Percentiles rank a stretch among this genome's conserved stretches.
Evolutionary conservation across 768 basidiomycete genomes (phyloP).

Genomic region (Sarcodon aspratus): DNA sequence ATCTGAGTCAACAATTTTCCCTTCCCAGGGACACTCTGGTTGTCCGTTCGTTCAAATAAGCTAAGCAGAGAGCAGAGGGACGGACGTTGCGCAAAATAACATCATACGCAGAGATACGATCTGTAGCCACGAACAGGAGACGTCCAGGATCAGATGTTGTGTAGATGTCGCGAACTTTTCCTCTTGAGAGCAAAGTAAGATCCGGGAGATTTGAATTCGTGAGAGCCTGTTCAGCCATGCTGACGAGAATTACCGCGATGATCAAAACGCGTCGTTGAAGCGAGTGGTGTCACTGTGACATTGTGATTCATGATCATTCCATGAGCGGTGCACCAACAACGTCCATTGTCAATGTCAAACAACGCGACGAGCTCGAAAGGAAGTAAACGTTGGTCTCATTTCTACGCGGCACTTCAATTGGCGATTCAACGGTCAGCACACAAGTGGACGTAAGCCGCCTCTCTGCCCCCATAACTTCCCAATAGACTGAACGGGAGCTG

Average conservation of each 20-base stretch:
- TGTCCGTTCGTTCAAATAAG: background rate
- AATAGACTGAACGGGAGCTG: background rate
- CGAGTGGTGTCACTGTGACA: background rate
- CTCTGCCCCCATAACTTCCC: background rate
- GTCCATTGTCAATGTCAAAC: background rate
- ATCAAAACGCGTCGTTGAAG: background rate
- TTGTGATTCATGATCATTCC: too few relatives aligned
- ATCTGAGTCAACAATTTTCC: slow-evolving; percentile 83
- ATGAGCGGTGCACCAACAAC: background rate
- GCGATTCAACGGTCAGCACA: slow-evolving; percentile 39
- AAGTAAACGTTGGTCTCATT: slow-evolving; percentile 39
- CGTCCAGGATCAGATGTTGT: slow-evolving; percentile 53
- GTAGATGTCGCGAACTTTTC: slow-evolving; percentile 97
- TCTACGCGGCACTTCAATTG: slow-evolving; percentile 40
- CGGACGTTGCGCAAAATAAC: slow-evolving; percentile 88
- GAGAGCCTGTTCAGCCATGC: slow-evolving; percentile 21
- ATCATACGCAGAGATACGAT: slow-evolving; percentile 96
- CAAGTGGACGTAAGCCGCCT: slow-evolving; percentile 37
- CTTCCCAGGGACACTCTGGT: slow-evolving; percentile 91
- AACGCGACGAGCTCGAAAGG: slow-evolving; percentile 11
- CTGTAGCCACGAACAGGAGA: slow-evolving; percentile 89
- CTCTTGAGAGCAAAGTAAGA: slow-evolving; percentile 68
- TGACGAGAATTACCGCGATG: slow-evolving; percentile 1
- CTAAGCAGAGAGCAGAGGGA: slow-evolving; percentile 7
- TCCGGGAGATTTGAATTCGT: slow-evolving; percentile 45